Evolutionary conservation across 441 rosid species (phyloP).

Genomic region (Theobroma grandiflorum): DNA sequence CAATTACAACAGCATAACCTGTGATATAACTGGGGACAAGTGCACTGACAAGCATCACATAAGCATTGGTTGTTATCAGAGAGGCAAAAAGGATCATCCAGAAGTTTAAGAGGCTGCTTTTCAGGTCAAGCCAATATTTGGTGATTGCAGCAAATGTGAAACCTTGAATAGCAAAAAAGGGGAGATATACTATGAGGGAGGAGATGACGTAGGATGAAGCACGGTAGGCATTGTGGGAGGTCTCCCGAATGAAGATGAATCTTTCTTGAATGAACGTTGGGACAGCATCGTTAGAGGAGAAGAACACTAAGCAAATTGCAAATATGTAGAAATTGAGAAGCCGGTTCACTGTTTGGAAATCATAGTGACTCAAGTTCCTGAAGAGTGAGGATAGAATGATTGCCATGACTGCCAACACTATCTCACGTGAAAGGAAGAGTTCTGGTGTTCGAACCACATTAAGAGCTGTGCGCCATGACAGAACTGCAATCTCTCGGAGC

Average conservation of each 20-base stretch:
- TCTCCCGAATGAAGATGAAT: conserved; percentile 76
- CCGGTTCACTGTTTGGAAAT: conserved; percentile 48
- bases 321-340: conserved; percentile 75
- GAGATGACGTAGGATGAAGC: conserved; percentile 73
- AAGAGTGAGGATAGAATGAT: conserved; percentile 69
- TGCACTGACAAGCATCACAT: conserved; percentile 73
- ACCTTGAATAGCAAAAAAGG: conserved; percentile 73
- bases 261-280: conserved; percentile 78
- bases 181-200: conserved; percentile 65
- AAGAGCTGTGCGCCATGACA: conserved; percentile 58
- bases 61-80: conserved; percentile 62
- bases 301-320: conserved; percentile 62
- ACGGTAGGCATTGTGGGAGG: conserved; percentile 71
- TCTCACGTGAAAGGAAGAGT: conserved; percentile 66
- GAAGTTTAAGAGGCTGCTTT: conserved; percentile 48
- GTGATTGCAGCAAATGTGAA: conserved; percentile 63
- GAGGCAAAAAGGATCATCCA: conserved; percentile 67
- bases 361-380: conserved; percentile 33
- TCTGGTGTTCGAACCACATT: conserved; percentile 72
- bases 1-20: conserved; percentile 68
- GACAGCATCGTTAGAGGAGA: conserved; percentile 76
- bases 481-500: conserved; percentile 64
- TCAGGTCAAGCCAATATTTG: conserved; percentile 39
- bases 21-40: conserved; percentile 69
- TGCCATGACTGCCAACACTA: conserved; percentile 66